A percentile compares a stretch with the other conserved stretches of the same genome.
These are phyloP conservation scores for Capsicum pubescens DNA, from an alignment of 257 asterid species.

Conservation along the genomic window DNA sequence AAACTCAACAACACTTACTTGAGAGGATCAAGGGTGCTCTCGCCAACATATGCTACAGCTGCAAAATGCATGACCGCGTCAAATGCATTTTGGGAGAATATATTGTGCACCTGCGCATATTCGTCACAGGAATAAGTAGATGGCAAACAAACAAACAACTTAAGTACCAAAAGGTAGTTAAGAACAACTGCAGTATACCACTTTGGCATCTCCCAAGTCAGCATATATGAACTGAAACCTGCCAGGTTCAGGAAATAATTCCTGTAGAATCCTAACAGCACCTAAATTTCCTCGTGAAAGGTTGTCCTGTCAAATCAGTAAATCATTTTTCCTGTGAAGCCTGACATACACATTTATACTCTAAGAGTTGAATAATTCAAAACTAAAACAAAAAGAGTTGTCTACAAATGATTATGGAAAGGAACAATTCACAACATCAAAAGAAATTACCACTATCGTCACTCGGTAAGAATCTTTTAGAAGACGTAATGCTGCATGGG, in stretches of 20 bases:
- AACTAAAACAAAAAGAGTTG: background rate
- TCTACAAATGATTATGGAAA: background rate
- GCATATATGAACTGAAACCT: slow-evolving; percentile 88
- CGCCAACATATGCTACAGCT: slow-evolving; percentile 97
- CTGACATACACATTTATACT: background rate
- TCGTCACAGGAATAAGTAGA: slow-evolving; percentile 36
- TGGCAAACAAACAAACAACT: background rate
- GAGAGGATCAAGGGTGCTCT: slow-evolving; percentile 91
- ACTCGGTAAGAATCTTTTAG: slow-evolving; percentile 84
- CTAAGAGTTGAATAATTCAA: background rate
- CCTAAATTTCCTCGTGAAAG: slow-evolving; percentile 93
- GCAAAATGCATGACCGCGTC: slow-evolving; percentile 74
- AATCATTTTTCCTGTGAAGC: background rate
- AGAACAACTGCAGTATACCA: slow-evolving; percentile 49
- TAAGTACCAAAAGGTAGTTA: slow-evolving; percentile 10
- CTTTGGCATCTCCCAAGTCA: slow-evolving; percentile 85
- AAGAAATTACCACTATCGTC: slow-evolving; percentile 77
- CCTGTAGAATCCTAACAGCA: slow-evolving; percentile 70
- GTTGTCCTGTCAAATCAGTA: slow-evolving; percentile 62
- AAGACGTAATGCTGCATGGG: slow-evolving; percentile 87
- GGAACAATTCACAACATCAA: background rate
- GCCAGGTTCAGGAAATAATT: slow-evolving; percentile 87
- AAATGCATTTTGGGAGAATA: slow-evolving; percentile 34
- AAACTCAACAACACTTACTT: slow-evolving; percentile 54
- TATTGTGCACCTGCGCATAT: slow-evolving; percentile 61